Evolutionary conservation across 2,329 filamentous ascomycete species (phyloP).

Genomic region (Cladosporium austrohemisphaericum): DNA sequence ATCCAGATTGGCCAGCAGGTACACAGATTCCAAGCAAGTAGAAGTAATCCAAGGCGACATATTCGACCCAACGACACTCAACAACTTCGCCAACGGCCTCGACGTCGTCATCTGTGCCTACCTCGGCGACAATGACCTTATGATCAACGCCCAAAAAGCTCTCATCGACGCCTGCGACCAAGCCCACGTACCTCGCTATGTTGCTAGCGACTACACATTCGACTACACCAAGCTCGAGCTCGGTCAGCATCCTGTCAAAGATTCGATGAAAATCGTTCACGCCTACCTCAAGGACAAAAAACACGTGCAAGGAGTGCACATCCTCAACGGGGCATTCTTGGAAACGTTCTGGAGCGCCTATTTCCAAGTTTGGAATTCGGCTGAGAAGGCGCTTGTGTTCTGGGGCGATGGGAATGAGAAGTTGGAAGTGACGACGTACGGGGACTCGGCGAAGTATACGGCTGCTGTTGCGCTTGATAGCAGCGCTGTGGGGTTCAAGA

Average conservation of each 20-base stretch:
- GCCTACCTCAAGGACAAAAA: conserved; percentile 38
- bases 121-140: conserved; percentile 37
- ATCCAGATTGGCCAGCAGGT: conserved; percentile 25
- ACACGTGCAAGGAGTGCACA: conserved; percentile 37
- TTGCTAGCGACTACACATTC: conserved; percentile 41
- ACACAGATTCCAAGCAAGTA: conserved; percentile 20
- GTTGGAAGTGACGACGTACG: conserved; percentile 39
- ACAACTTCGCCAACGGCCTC: conserved; percentile 29
- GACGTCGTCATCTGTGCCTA: conserved; percentile 42
- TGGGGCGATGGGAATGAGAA: conserved; percentile 39
- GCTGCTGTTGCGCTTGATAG: conserved; percentile 31
- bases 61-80: conserved; percentile 26
- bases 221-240: conserved; percentile 40
- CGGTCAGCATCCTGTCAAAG: conserved; percentile 38
- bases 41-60: conserved; percentile 28
- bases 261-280: conserved; percentile 40
- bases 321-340: conserved; percentile 40
- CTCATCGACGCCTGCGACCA: conserved; percentile 41
- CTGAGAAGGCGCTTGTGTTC: conserved; percentile 22
- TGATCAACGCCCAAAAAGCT: conserved; percentile 41
- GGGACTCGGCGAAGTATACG: conserved; percentile 37
- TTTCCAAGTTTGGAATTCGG: neutral
- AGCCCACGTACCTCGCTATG: conserved; percentile 36
- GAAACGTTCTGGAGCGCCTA: conserved; percentile 30
- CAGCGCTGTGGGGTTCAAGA: neutral